These are phyloP conservation scores for Verticillium alfalfae DNA, from an alignment of 2,329 filamentous ascomycete genomes.

Conservation along the genomic window DNA sequence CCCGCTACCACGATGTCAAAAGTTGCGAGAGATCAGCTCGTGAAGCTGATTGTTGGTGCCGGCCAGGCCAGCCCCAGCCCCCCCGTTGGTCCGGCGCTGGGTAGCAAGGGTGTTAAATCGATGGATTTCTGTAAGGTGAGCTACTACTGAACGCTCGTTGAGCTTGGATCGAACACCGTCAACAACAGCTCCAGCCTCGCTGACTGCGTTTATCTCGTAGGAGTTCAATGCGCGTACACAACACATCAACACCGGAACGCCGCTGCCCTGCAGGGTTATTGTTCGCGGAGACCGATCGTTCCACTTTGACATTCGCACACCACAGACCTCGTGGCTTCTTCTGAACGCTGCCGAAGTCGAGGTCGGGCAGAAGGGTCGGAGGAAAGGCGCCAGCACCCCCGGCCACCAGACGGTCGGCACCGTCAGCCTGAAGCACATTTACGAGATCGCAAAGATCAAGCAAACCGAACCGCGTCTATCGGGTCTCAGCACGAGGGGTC, in stretches of 20 bases:
- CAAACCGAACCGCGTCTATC: conserved; percentile 69
- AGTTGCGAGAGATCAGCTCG: conserved; percentile 60
- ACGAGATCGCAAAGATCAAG: conserved; percentile 98
- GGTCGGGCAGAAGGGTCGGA: conserved; percentile 65
- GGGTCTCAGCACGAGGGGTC: conserved; percentile 62
- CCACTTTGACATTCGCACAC: conserved; percentile 87
- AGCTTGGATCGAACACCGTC: not conserved
- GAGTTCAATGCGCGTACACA: conserved; percentile 96
- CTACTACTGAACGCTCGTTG: not conserved
- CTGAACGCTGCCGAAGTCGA: conserved; percentile 76
- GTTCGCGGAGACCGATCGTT: conserved; percentile 93
- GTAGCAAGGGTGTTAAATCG: conserved; percentile 96
- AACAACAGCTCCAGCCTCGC: conserved; percentile 1
- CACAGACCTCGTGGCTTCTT: conserved; percentile 87
- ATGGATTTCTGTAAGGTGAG: conserved; percentile 98
- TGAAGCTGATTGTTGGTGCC: conserved; percentile 96
- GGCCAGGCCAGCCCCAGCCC: conserved; percentile 93
- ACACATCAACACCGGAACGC: conserved; percentile 75
- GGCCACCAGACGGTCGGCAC: conserved; percentile 75
- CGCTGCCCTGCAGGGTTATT: conserved; percentile 83
- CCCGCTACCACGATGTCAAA: conserved; percentile 43
- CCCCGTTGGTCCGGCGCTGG: conserved; percentile 90
- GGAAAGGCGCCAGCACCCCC: conserved; percentile 71
- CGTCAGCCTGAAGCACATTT: conserved; percentile 90
- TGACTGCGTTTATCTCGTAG: conserved; percentile 38